These are phyloP conservation scores for Linnemannia zychae DNA, from an alignment of 192 early-diverging fungal species.

Conservation along the genomic window DNA sequence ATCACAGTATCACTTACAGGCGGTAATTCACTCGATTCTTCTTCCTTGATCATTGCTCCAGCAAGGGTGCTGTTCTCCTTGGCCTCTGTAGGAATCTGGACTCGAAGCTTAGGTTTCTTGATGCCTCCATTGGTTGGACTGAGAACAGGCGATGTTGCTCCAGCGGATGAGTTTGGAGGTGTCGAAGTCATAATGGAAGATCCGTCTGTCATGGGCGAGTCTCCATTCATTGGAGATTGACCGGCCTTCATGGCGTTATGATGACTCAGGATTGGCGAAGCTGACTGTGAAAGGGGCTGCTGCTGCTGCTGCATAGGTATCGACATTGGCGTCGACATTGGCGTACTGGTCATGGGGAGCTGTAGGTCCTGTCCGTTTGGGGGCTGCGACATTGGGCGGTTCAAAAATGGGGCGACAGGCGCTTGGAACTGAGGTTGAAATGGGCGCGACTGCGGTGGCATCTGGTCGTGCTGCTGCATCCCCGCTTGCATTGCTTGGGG, in stretches of 20 bases:
- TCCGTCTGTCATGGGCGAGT: slow-evolving; percentile 55
- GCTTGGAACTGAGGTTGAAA: slow-evolving; percentile 19
- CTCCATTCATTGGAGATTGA: slow-evolving; percentile 48
- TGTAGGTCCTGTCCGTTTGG: slow-evolving; percentile 32
- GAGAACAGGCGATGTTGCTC: slow-evolving; percentile 40
- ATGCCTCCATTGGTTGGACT: slow-evolving; percentile 45
- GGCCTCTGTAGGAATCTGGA: slow-evolving; percentile 42
- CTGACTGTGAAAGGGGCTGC: slow-evolving; percentile 31
- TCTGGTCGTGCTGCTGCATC: slow-evolving; percentile 24
- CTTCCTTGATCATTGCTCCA: slow-evolving; percentile 47
- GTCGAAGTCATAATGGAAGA: slow-evolving; percentile 40
- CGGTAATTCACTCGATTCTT: slow-evolving; percentile 49
- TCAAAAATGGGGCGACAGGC: slow-evolving; percentile 24
- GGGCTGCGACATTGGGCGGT: slow-evolving; percentile 28
- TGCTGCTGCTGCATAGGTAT: slow-evolving; percentile 29
- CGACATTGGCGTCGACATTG: slow-evolving; percentile 25
- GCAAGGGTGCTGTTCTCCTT: slow-evolving; percentile 50
- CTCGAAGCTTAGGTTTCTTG: slow-evolving; percentile 50
- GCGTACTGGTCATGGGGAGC: slow-evolving; percentile 35
- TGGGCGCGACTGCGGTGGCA: slow-evolving; percentile 14
- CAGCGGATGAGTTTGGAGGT: slow-evolving; percentile 12
- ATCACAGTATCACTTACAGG: slow-evolving; percentile 34
- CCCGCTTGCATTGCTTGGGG: slow-evolving; percentile 22
- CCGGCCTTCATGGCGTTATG: slow-evolving; percentile 50
- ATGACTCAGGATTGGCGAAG: slow-evolving; percentile 42